Base-by-base conservation (phyloP, 495 filamentous ascomycete genomes). In the Polyplosphaeria fusca region DNA sequence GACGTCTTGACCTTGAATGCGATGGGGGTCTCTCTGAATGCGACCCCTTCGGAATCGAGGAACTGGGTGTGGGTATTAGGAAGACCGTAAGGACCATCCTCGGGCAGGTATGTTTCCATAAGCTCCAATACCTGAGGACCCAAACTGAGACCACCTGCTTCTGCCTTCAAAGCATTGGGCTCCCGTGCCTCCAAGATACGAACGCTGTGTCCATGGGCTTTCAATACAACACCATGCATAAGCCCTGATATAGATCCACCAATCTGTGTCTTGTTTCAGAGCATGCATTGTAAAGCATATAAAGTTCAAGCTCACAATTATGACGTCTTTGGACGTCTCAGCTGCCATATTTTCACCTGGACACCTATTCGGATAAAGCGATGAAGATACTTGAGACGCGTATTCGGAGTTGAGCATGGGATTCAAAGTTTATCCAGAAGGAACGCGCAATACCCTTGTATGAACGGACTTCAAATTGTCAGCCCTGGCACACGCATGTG, bases 161-260 rank as follows among this genome's bases (percentile, higher is more conserved):
- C 4, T 30, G 46, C 46, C 35, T 49, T 49, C 13, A 49, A 27
- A 14, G 30, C 25, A 13, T 30, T 27, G 7, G 46, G 46, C 4
- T 49, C 5, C 5, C 46, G 46, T 4, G 24, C 14, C 19, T 74
- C 70, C 20, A 72, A 49, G 16, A 73, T 67, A 30, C 35, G 44
- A 16, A 73, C 64, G 37, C 60, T 55, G 43, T 69, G 58, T 24
- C 70, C 71, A 5, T 64, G 66, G 7, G 64, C 49, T 54, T 69
- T 72, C 45, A 71, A 45, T 22, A 66, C 45, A 26, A 71, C 53
- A 1, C 66, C 71, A 48, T 65, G 63, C 67, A 74, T 65, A 7
- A 73, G 52, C 20, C 69, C 71, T 5, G 68, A 52, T 0, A 72
- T 35, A n/a, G 71, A 73, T 38, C 71, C 71, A 30, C 71, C 69